Evolutionary conservation across 768 basidiomycete species (phyloP), one percentile per base, ranked within the genome.

Genomic region (Rhodocollybia butyracea): DNA sequence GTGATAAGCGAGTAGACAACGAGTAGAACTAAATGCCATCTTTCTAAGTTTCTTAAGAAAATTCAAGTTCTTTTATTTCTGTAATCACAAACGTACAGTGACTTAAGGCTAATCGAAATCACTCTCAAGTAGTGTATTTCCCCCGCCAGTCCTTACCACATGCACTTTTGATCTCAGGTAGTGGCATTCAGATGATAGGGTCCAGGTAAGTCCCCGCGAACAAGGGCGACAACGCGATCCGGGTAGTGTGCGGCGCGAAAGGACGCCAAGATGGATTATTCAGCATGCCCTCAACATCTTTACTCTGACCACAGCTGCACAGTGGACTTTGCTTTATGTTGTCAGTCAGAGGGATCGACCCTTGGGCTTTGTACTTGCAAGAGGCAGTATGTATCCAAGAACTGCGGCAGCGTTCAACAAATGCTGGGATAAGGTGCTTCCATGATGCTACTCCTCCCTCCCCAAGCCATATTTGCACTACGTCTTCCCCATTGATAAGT

Each of bases 151-250:
- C n/a, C n/a, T n/a, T n/a, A n/a, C n/a, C n/a, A n/a, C n/a, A n/a
- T n/a, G 75, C 76, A 17, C 52, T 38, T 12, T 54, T 55, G 55
- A 71, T 72, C 21, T 54, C 55, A 43, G 54, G 52, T 34, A 68
- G 50, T 48, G 60, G 50, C 74, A 74, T 59, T n/a, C 63, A 42
- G 8, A 59, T 68, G n/a, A 76, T 61, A n/a, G 59, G 60, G 56
- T 79, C 76, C 60, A 79, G 48, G 57, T 76, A 79, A 15, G 76
- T 68, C 5, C 76, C 70, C 1, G 72, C 69, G 40, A 78, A 80
- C 22, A 80, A 60, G 0, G 78, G 78, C 7, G 71, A 68, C 41
- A 79, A 59, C 0, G 73, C 78, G 8, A 64, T 61, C 11, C 76
- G 65, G 3, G 77, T 77, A 48, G 63, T 68, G 46, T 70, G 64